Base-by-base conservation (phyloP, 768 basidiomycete species). In the Leucocoprinus leucothites region DNA sequence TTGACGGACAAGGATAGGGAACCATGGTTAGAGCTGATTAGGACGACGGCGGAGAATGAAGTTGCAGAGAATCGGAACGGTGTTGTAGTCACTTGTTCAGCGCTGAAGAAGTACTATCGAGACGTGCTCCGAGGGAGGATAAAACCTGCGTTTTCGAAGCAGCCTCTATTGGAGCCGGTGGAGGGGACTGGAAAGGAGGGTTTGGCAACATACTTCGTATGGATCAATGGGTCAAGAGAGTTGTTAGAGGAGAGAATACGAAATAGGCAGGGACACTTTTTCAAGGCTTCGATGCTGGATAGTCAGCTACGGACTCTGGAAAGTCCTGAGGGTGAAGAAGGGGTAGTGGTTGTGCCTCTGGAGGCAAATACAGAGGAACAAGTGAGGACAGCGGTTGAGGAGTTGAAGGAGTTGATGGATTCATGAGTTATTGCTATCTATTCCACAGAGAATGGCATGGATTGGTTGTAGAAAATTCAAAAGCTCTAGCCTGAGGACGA, bases 1-100 rank as follows among this genome's bases (percentile, higher is more conserved):
- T 73, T 98, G 60, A 85, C 76, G 2, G 94, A 97, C 64, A 79
- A 72, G 2, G 94, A 97, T 66, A 85, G 94, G 18, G 75, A 81
- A 60, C 93, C 94, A 0, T 98, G 96, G 95, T 78, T 98, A 3
- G 78, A 78, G 53, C 68, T 77, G 44, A 85, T 97, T 48, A 83
- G 93, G 50, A 66, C 66, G 4, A 85, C 80, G 1, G 91, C 85
- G 8, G 82, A 84, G 65, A 63, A 76, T 9, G 70, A 69, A 54
- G 57, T 62, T 3, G 64, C 57, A 11, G 70, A 69, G 58, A 62
- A 53, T 47, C 26, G 44, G 57, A 18, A 55, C 24, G 91, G 89
- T 1, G 80, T 90, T n/a, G 82, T 98, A 40, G 80, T 94, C 36
- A 89, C 86, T 35, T 95, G 93, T 69, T 96, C 93, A 19, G 84